Percentiles rank a stretch among this genome's conserved stretches.
phyloP scores from a whole-genome alignment of 2,329 filamentous ascomycete genomes.

The Aspergillus caelatus region DNA sequence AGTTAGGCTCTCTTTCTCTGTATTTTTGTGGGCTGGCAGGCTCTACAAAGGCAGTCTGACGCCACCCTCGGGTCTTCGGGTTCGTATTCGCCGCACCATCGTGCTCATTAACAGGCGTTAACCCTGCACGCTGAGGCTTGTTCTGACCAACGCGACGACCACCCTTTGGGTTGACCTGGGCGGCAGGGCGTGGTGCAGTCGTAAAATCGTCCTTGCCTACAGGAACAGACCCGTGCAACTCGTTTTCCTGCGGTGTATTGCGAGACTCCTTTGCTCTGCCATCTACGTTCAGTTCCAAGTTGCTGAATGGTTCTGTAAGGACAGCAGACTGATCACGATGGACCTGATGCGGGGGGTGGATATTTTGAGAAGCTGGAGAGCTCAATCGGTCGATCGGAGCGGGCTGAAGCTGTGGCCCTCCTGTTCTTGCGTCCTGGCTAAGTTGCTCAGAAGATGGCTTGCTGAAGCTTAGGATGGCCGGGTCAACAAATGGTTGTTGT shows the following conservation, averaged over 20 bases:
- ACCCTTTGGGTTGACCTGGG: slow-evolving; percentile 37
- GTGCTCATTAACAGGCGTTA: slow-evolving; percentile 35
- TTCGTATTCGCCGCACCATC: slow-evolving; percentile 36
- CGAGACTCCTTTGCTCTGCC: slow-evolving; percentile 20
- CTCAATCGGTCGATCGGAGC: slow-evolving; percentile 32
- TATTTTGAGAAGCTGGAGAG: slow-evolving; percentile 15
- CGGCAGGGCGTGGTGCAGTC: slow-evolving; percentile 26
- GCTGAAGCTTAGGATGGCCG: slow-evolving; percentile 75
- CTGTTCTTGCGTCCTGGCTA: slow-evolving; percentile 10
- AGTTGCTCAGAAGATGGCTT: slow-evolving; percentile 29
- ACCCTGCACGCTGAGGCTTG: slow-evolving; percentile 50
- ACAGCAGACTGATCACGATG: slow-evolving; percentile 34
- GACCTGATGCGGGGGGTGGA: slow-evolving; percentile 17
- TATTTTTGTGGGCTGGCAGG: slow-evolving; percentile 50
- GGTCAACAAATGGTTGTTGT: slow-evolving; percentile 69
- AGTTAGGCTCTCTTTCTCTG: slow-evolving; percentile 29
- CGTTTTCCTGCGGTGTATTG: slow-evolving; percentile 17
- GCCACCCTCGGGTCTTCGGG: slow-evolving; percentile 65
- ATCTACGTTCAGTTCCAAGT: slow-evolving; percentile 38
- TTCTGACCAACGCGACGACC: slow-evolving; percentile 51
- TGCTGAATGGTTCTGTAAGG: slow-evolving; percentile 50
- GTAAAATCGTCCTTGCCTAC: slow-evolving; percentile 21
- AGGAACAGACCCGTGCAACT: slow-evolving; percentile 21
- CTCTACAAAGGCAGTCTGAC: slow-evolving; percentile 67
- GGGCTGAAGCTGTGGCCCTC: slow-evolving; percentile 18